These are phyloP conservation scores for Phytophthora hybrid DNA, from an alignment of 352 stramenopile genomes.

Conservation along the genomic window DNA sequence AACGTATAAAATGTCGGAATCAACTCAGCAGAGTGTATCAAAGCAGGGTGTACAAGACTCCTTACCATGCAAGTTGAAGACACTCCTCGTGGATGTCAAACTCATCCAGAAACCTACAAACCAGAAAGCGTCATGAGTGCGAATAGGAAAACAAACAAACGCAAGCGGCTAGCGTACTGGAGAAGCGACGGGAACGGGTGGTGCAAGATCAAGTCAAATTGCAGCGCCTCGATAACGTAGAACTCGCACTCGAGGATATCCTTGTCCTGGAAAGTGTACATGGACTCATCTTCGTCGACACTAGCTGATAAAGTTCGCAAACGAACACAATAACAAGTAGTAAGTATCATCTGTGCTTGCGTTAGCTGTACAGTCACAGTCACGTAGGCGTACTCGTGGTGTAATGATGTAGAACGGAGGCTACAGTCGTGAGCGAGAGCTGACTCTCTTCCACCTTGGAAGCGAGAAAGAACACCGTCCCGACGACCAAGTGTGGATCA, in stretches of 20 bases:
- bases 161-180: conserved; percentile 54
- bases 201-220: conserved; percentile 91
- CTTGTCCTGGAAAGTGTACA: conserved; percentile 91
- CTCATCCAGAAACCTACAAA: conserved; percentile 75
- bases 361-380: not conserved
- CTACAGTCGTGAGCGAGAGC: conserved; percentile 79
- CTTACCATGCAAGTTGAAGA: conserved; percentile 84
- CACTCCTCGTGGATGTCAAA: conserved; percentile 90
- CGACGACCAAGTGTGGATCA: conserved; percentile 86
- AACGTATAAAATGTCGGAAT: not conserved
- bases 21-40: not conserved
- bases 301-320: conserved; percentile 47
- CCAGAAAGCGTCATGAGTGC: not conserved
- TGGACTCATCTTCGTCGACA: conserved; percentile 87
- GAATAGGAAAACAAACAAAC: not conserved
- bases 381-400: conserved; percentile 68
- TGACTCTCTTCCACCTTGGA: conserved; percentile 92
- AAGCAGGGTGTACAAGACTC: not conserved
- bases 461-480: conserved; percentile 87
- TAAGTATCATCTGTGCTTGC: not conserved
- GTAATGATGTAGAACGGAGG: conserved; percentile 86
- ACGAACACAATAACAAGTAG: not conserved
- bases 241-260: conserved; percentile 93
- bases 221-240: conserved; percentile 88
- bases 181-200: conserved; percentile 86